Evolutionary conservation across 768 basidiomycete genomes (phyloP), one percentile per base, ranked within the genome.

Genomic region (Rhodosporidiobolus sp.): DNA sequence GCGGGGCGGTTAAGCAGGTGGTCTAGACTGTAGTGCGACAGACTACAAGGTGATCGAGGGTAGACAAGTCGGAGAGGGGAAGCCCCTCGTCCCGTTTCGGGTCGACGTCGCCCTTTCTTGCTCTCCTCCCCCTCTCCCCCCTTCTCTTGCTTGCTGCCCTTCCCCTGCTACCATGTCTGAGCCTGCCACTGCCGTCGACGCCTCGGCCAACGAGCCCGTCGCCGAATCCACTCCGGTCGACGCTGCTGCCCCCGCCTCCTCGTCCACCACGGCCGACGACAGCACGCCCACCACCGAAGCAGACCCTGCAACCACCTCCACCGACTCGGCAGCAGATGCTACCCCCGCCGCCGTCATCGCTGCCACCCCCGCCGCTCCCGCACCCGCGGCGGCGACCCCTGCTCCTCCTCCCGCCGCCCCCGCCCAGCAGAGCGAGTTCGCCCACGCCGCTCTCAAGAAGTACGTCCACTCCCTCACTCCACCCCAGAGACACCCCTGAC

Each of bases 371-470:
- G 52, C 69, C 19, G 24, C 73, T 10, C 28, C 65, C 17, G 32
- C 65, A 28, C 8, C 49, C 43, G 22, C 61, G 6, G 35, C 65
- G 22, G 32, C 74, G 6, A 45, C 65, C 19, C 30, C 69, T 3
- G 62, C 63, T 11, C 50, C 69, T 12, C 60, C 67, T 9, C 22
- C 65, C 30, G 32, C 74, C 3, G 54, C 69, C 22, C 68, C 70
- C 12, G 63, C 35, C 38, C 38, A 43, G 19, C 46, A 64, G 55
- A 72, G 66, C 53, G 78, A 78, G 64, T 79, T 77, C 30, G 78
- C 78, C 46, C 78, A 79, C 58, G 78, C 78, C 30, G 78, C 78
- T 4, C 73, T 79, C 56, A 78, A 77, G 65, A 79, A 79, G 77
- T 69, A 24, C 19, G 61, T 52, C 20, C 28, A 9, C 38, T 24